Evolutionary conservation across 805 yeast genomes (phyloP).

Genomic region (Candida endomychidarum): DNA sequence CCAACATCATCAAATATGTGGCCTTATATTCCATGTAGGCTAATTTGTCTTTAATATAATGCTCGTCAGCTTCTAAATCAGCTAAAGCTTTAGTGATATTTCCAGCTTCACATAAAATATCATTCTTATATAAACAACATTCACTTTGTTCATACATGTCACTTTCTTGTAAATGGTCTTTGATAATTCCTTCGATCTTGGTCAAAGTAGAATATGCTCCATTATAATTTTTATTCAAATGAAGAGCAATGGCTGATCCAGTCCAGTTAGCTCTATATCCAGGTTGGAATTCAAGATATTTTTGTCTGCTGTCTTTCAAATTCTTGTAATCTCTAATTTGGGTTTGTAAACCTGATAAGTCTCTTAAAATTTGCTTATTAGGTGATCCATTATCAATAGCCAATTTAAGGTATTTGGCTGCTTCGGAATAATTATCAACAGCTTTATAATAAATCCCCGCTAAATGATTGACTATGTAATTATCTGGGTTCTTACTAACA

Average conservation of each 20-base stretch:
- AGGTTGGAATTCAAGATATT: slow-evolving; percentile 67
- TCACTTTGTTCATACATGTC: slow-evolving; percentile 82
- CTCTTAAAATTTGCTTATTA: slow-evolving; percentile 78
- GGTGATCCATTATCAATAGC: slow-evolving; percentile 77
- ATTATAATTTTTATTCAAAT: slow-evolving; percentile 63
- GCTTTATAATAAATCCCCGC: slow-evolving; percentile 80
- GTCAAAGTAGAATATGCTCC: slow-evolving; percentile 71
- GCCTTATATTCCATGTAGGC: slow-evolving; percentile 69
- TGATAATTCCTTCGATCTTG: slow-evolving; percentile 73
- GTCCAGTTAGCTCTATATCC: slow-evolving; percentile 93
- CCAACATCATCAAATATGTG: slow-evolving; percentile 57
- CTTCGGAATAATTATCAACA: slow-evolving; percentile 66
- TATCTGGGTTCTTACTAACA: slow-evolving; percentile 52
- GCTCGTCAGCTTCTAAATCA: slow-evolving; percentile 52
- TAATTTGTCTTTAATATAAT: slow-evolving; percentile 53
- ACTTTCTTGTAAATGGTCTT: slow-evolving; percentile 62
- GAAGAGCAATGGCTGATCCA: slow-evolving; percentile 80
- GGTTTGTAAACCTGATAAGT: slow-evolving; percentile 73
- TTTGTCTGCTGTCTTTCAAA: slow-evolving; percentile 61
- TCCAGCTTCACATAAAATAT: slow-evolving; percentile 61
- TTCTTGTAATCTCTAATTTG: slow-evolving; percentile 75
- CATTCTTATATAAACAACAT: slow-evolving; percentile 70
- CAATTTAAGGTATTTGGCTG: slow-evolving; percentile 73
- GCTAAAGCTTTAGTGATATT: slow-evolving; percentile 64
- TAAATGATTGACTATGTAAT: slow-evolving; percentile 79